Percentiles rank a stretch among this genome's conserved stretches.
Conservation (phyloP, 1,284 basidiomycete species). For the Blastosporella zonata region DNA sequence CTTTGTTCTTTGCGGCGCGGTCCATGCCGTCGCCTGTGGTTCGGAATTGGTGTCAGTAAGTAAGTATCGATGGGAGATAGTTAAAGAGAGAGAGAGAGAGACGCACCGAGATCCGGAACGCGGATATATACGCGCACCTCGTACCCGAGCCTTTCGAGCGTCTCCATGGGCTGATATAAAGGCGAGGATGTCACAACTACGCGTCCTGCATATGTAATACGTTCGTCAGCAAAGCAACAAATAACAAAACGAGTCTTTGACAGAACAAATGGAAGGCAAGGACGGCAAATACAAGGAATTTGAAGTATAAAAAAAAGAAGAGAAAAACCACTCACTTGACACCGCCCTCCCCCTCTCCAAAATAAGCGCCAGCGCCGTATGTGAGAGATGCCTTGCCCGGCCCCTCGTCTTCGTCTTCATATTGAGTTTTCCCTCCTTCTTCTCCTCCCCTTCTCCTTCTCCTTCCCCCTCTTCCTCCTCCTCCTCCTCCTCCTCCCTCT, state of each 20-base stretch:
- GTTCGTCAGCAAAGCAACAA: neutral
- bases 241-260: no score
- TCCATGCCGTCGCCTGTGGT: constrained; percentile 52
- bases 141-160: constrained; percentile 73
- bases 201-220: constrained; percentile 34
- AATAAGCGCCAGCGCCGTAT: constrained; percentile 66
- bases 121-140: constrained; percentile 76
- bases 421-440: neutral
- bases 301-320: neutral
- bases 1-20: constrained; percentile 30
- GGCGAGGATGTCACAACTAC: constrained; percentile 82
- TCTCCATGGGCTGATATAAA: constrained; percentile 77
- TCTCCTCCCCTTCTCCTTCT: neutral
- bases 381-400: constrained; percentile 48
- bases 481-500: constrained; percentile 66
- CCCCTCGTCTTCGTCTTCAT: neutral
- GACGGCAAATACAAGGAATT: no score
- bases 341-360: constrained; percentile 72
- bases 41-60: neutral
- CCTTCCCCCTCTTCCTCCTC: constrained; percentile 55
- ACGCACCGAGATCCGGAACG: constrained; percentile 63
- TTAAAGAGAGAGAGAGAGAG: neutral
- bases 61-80: neutral
- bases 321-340: constrained; percentile 32
- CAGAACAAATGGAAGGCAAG: no score